Percentiles rank a stretch among this genome's conserved stretches.
Conservation (phyloP, 129 eudicot genomes). For the Smallanthus sonchifolius region DNA sequence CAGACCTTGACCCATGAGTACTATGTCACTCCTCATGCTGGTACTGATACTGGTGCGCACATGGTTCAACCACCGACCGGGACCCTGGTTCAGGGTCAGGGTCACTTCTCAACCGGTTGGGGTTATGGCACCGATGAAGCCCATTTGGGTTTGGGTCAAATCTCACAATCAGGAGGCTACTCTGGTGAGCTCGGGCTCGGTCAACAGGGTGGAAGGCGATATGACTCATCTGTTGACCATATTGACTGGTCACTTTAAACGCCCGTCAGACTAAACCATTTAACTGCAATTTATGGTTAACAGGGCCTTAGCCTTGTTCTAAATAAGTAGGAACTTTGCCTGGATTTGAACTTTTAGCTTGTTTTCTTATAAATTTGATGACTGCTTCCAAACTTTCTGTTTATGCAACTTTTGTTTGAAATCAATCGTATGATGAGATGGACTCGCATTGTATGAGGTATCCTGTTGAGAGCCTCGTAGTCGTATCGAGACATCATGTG, state of each 20-base stretch:
- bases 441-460: no score
- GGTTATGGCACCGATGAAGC: constrained; percentile 53
- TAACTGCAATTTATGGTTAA: constrained; percentile 12
- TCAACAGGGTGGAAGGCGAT: constrained; percentile 65
- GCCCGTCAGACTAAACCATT: background rate
- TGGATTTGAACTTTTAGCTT: background rate
- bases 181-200: constrained; percentile 51
- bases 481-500: background rate
- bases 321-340: constrained; percentile 23
- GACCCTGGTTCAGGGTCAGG: constrained; percentile 40
- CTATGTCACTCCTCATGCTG: constrained; percentile 40
- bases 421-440: background rate
- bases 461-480: background rate
- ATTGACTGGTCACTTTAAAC: constrained; percentile 66
- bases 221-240: constrained; percentile 53
- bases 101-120: constrained; percentile 51
- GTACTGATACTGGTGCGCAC: constrained; percentile 32
- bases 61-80: constrained; percentile 42
- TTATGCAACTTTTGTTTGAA: background rate
- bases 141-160: constrained; percentile 62
- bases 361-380: background rate
- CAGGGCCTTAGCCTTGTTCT: constrained; percentile 22
- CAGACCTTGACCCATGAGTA: constrained; percentile 52
- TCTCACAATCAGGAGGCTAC: constrained; percentile 40
- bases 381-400: background rate